These are phyloP conservation scores for Naganishia kalamii DNA, from an alignment of 768 basidiomycete species.

Conservation along the genomic window DNA sequence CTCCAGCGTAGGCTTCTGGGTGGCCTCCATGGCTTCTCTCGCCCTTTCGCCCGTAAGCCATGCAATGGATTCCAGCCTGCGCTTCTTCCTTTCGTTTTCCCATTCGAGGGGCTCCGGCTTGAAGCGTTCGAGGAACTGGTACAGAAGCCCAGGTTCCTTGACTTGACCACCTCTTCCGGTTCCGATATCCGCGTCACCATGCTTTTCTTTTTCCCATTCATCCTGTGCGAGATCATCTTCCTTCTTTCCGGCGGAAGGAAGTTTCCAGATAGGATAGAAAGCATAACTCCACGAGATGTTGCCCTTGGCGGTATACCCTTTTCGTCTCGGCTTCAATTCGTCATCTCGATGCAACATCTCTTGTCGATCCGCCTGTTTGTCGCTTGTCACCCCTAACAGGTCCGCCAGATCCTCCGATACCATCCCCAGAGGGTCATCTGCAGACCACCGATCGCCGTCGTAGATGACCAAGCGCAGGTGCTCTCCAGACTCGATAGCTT, in stretches of 20 bases:
- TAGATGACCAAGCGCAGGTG: slow-evolving; percentile 36
- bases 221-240: slow-evolving; percentile 18
- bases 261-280: slow-evolving; percentile 44
- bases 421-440: slow-evolving; percentile 44
- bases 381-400: slow-evolving; percentile 26
- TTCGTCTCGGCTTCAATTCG: slow-evolving; percentile 27
- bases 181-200: slow-evolving; percentile 21
- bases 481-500: slow-evolving; percentile 44
- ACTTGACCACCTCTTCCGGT: slow-evolving; percentile 11
- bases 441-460: slow-evolving; percentile 44
- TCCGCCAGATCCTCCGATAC: slow-evolving; percentile 44
- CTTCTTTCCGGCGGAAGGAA: slow-evolving; percentile 30
- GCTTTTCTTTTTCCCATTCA: slow-evolving; percentile 14
- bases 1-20: slow-evolving; percentile 32
- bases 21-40: slow-evolving; percentile 40
- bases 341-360: slow-evolving; percentile 25
- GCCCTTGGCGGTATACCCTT: slow-evolving; percentile 36
- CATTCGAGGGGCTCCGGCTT: slow-evolving; percentile 35
- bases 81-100: slow-evolving; percentile 36
- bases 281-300: slow-evolving; percentile 37
- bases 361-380: slow-evolving; percentile 5
- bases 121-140: slow-evolving; percentile 27
- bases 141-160: slow-evolving; percentile 22
- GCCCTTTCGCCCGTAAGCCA: slow-evolving; percentile 46
- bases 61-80: slow-evolving; percentile 38